Conservation (phyloP, 495 filamentous ascomycete genomes). For the Penicillium cinerascens region DNA sequence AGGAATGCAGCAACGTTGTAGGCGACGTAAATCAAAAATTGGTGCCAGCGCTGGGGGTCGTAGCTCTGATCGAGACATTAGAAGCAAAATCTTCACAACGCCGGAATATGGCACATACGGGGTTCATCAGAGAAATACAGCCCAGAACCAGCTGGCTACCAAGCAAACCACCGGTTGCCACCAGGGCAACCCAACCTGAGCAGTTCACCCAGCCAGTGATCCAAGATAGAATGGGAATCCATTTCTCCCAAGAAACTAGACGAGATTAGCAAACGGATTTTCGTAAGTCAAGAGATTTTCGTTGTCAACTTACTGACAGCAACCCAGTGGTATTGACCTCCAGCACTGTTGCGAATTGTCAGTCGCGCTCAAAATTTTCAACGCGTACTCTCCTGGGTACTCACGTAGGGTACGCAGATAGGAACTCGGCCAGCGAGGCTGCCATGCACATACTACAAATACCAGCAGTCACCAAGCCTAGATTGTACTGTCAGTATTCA, state of each 20-base stretch:
- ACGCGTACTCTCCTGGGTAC: constrained; percentile 8
- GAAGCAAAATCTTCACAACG: neutral
- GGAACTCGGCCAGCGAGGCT: constrained; percentile 67
- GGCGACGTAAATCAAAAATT: constrained; percentile 68
- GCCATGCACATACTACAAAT: constrained; percentile 71
- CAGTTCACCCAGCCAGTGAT: constrained; percentile 75
- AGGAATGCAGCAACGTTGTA: constrained; percentile 61
- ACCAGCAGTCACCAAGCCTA: constrained; percentile 64
- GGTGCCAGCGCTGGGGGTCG: constrained; percentile 60
- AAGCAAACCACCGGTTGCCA: constrained; percentile 46
- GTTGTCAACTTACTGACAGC: constrained; percentile 42
- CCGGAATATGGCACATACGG: constrained; percentile 19
- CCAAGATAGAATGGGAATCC: constrained; percentile 62
- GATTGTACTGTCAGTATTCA: neutral
- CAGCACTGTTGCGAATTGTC: constrained; percentile 32
- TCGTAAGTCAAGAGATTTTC: constrained; percentile 4
- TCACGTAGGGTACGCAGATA: constrained; percentile 68
- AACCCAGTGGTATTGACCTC: constrained; percentile 75
- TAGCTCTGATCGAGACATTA: constrained; percentile 37
- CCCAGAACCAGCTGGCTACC: constrained; percentile 58
- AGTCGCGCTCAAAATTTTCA: constrained; percentile 29
- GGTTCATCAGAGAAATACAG: constrained; percentile 56
- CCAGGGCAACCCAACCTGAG: constrained; percentile 63
- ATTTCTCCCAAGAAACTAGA: constrained; percentile 45
- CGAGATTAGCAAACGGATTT: constrained; percentile 19